phyloP scores from a whole-genome alignment of 805 yeast genomes.

The Myxozyma udenii region DNA sequence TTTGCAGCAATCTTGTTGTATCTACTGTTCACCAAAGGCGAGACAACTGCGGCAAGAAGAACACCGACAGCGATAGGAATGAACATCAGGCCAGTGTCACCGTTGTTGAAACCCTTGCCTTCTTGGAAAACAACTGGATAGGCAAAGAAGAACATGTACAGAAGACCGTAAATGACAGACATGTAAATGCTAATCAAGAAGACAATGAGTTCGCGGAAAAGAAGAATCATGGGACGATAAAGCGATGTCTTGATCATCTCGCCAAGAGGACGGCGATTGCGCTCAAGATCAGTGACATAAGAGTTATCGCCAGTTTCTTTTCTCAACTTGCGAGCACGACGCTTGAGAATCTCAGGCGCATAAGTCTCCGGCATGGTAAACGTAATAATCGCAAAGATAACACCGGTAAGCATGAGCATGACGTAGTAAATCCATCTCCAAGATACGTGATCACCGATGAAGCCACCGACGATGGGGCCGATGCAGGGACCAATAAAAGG shows the following conservation, averaged over 20 bases:
- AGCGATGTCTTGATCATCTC: constrained; percentile 69
- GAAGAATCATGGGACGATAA: constrained; percentile 71
- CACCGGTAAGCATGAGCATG: constrained; percentile 59
- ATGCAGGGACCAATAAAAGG: constrained; percentile 56
- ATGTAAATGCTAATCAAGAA: constrained; percentile 53
- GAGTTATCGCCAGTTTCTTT: constrained; percentile 50
- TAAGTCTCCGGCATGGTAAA: constrained; percentile 62
- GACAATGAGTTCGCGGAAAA: constrained; percentile 44
- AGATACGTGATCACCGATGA: constrained; percentile 54
- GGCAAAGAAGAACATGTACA: constrained; percentile 64
- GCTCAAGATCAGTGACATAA: constrained; percentile 61
- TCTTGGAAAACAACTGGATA: constrained; percentile 57
- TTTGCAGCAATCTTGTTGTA: constrained; percentile 36
- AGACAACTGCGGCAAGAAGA: constrained; percentile 51
- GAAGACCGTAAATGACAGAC: constrained; percentile 44
- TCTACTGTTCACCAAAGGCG: constrained; percentile 38
- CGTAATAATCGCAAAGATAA: constrained; percentile 48
- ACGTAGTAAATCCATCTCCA: constrained; percentile 75
- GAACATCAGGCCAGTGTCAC: constrained; percentile 63
- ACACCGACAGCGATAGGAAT: constrained; percentile 71
- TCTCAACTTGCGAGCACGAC: constrained; percentile 52
- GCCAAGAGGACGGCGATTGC: constrained; percentile 61
- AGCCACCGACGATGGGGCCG: constrained; percentile 66
- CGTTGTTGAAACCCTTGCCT: constrained; percentile 51
- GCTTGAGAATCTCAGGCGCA: constrained; percentile 49